Percentiles rank a stretch among this genome's conserved stretches.
phyloP scores from a whole-genome alignment of 2,329 filamentous ascomycete species.

The Sporothrix luriei region DNA sequence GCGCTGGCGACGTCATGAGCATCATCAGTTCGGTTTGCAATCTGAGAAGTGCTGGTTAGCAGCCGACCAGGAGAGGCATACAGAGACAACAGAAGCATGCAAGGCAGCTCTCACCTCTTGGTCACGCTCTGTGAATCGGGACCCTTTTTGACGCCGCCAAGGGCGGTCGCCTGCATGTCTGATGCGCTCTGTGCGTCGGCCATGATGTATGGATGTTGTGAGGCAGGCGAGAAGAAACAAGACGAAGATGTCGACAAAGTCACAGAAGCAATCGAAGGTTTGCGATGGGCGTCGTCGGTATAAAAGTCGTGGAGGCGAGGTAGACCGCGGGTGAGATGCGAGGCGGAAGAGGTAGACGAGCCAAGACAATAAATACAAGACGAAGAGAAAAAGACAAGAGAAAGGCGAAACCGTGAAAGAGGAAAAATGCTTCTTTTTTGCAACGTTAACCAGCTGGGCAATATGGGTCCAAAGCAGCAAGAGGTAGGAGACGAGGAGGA shows the following conservation, averaged over 20 bases:
- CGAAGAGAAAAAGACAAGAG: conserved; percentile 4
- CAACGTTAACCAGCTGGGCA: conserved; percentile 3
- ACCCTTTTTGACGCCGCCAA: conserved; percentile 58
- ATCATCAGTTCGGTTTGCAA: conserved; percentile 98
- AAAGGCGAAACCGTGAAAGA: conserved; percentile 4
- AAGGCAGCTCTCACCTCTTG: conserved; percentile 62
- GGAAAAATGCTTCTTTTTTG: conserved; percentile 29
- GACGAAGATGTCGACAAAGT: not conserved
- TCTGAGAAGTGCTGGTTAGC: conserved; percentile 51
- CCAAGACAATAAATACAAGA: not conserved
- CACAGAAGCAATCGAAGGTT: conserved; percentile 16
- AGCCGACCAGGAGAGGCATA: not conserved
- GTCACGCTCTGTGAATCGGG: conserved; percentile 73
- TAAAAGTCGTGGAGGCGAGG: not conserved
- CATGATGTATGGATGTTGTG: conserved; percentile 41
- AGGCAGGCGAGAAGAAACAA: not conserved
- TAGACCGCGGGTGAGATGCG: not conserved
- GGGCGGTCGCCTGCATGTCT: conserved; percentile 64
- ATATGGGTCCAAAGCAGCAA: not conserved
- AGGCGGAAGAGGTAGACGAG: not conserved
- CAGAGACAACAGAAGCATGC: not conserved
- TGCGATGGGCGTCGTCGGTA: not conserved
- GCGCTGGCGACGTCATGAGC: conserved; percentile 92
- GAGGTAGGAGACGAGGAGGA: not conserved
- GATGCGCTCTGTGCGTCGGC: conserved; percentile 70